Evolutionary conservation across 768 basidiomycete genomes (phyloP), one percentile per base, ranked within the genome.

Genomic region (Boletellus ananas): DNA sequence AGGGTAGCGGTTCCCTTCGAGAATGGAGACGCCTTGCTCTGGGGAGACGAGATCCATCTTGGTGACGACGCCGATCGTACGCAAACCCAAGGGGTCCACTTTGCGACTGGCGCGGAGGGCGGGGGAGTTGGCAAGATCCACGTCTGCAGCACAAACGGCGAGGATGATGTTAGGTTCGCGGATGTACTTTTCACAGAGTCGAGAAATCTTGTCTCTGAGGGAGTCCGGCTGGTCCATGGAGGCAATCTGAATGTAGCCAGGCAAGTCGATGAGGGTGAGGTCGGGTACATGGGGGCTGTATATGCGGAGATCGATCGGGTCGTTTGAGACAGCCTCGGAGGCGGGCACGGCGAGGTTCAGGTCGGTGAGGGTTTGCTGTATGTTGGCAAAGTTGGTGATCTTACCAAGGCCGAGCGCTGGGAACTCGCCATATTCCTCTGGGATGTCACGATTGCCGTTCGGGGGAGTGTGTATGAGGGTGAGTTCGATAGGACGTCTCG

Each of bases 141-240:
- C 96, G 66, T 99, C 94, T 8, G 96, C 96, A 8, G 96, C 90
- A 65, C 96, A 99, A 16, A 99, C 91, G 5, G 96, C 95, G n/a
- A 99, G 81, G 59, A 98, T 88, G 68, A 99, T 93, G 68, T 99
- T 99, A n/a, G 96, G 95, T 65, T 97, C 93, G n/a, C 90, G 84
- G 60, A 99, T 99, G 68, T 99, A 99, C 65, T 85, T 90, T 49
- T 97, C 96, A 70, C 96, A 98, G 1, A 99, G 74, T 9, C 65
- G 60, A 0, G 88, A 75, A 54, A 99, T 95, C 69, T 97, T 95
- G 62, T 95, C 92, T 66, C 92, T 96, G 53, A 99, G 79, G 17
- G 79, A 76, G 56, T 97, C 94, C 0, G 96, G 96, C 65, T 99
- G 96, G 72, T 99, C 95, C 72, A 97, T 72, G 39, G 90, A 93